Evolutionary conservation across 768 basidiomycete species (phyloP), one percentile per base, ranked within the genome.

Genomic region (Paxillus involutus): DNA sequence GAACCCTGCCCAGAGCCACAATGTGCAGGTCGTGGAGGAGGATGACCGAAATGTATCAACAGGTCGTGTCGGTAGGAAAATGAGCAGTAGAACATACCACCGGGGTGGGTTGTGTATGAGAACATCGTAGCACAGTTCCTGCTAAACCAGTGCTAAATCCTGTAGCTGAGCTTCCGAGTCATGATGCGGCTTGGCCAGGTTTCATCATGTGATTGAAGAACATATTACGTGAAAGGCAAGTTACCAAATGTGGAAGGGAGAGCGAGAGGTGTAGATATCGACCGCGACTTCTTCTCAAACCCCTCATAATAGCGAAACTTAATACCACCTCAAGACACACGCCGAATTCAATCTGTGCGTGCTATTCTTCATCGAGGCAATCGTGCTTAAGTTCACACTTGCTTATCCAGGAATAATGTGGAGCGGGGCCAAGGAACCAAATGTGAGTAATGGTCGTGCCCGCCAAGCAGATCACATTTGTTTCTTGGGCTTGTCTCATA

Each of bases 401-500:
- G 19, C 21, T 48, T 37, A 43, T 48, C 45, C 19, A 59, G 59
- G 26, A 13, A 37, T 17, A 17, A 65, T 41, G 40, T 70, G 65
- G 67, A 59, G 62, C 29, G 59, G 63, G 4, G 35, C 52, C 41
- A 71, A 68, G 59, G 62, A 68, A 56, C 44, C 44, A 36, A 70
- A 64, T 16, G 69, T 70, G 59, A 72, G 69, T 72, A 47, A 53
- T 43, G 26, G 41, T 52, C 54, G 24, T 58, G 55, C 46, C 52
- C 40, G 65, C 69, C 68, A 67, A 67, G 69, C 55, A 19, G 24
- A 16, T 44, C 43, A 35, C 32, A 24, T 44, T 21, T 41, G 44
- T 14, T 40, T 46, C 53, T 53, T 26, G 49, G 45, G 24, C 36
- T 26, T 19, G 40, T 49, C 45, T 43, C 51, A 45, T 44, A 26